Percentiles rank a stretch among this genome's conserved stretches.
Conservation (phyloP, 106 monocot genomes). For the Acorus calamus region DNA sequence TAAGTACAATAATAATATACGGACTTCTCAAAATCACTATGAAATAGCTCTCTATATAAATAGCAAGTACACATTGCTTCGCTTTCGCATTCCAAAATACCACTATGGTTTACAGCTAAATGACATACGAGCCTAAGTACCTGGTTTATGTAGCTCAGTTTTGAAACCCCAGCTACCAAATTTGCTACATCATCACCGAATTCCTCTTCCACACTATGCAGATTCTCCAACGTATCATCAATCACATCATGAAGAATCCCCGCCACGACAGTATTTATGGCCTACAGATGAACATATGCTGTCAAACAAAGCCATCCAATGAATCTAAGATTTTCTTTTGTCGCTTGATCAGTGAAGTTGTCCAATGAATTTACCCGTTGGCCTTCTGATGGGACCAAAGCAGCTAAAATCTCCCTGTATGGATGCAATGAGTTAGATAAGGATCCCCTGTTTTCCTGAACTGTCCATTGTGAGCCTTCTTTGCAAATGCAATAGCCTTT, state of each 20-base stretch:
- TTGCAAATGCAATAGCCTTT: constrained; percentile 87
- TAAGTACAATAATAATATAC: too few relatives aligned
- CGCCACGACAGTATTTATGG: constrained; percentile 87
- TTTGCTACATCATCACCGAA: constrained; percentile 89
- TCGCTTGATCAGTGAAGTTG: too few relatives aligned
- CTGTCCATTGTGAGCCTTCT: constrained; percentile 73
- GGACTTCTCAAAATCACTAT: too few relatives aligned
- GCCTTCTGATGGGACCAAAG: constrained; percentile 78
- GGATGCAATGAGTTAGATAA: constrained; percentile 86
- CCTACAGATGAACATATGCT: constrained; percentile 26
- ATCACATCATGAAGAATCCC: constrained; percentile 98
- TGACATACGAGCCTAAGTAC: constrained; percentile 16
- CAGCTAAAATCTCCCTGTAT: constrained; percentile 93
- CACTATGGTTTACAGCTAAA: neutral
- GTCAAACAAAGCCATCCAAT: neutral
- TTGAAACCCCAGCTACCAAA: constrained; percentile 91
- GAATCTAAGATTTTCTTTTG: too few relatives aligned
- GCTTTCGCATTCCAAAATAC: neutral
- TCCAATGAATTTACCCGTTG: constrained; percentile 36
- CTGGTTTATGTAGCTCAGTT: constrained; percentile 93
- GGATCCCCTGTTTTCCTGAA: constrained; percentile 84
- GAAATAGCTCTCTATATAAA: too few relatives aligned
- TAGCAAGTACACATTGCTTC: too few relatives aligned
- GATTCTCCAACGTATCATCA: constrained; percentile 79
- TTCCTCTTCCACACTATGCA: constrained; percentile 59